Evolutionary conservation across 768 basidiomycete genomes (phyloP), one percentile per base, ranked within the genome.

Genomic region (Saitozyma sp.): DNA sequence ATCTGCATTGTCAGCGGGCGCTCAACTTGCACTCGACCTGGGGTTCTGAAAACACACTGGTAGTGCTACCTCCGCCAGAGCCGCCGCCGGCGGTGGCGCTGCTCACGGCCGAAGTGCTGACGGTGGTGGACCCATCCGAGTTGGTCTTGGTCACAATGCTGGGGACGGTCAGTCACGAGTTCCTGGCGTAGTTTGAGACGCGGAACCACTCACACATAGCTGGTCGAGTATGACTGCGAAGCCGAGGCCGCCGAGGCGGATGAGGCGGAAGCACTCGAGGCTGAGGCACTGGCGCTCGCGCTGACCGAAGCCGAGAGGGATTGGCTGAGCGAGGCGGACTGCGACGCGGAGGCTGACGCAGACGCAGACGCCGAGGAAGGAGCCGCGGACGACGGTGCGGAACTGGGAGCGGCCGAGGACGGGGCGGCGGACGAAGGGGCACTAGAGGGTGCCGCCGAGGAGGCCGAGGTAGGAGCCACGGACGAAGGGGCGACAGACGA

Each of bases 1-100:
- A 51, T 68, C 69, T 71, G 58, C 17, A 1, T 38, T 8, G 29
- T 56, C 37, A 16, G n/a, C 54, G 17, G 50, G 50, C n/a, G 37
- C 6, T 29, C 10, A 13, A 38, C 9, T 13, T 29, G 8, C 40
- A 8, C 10, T 9, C 13, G 8, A 5, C 3, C 7, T 16, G 10
- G 13, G 11, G 38, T 5, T 11, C 20, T n/a, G 40, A 45, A 7
- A 9, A 60, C 63, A 56, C 48, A 64, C 63, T 64, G 19, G 41
- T 60, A 4, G 7, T 51, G 43, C 56, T 48, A 19, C 42, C 40
- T 11, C 39, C 49, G 14, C 58, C 48, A 2, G 29, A 29, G 48
- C 42, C 39, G 6, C 43, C 42, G 45, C 50, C 39, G 8, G 54
- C n/a, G 7, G 51, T 14, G 41, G 53, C 54, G 16, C 19, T 20